Evolutionary conservation across 169 alveolate species (phyloP), one percentile per base, ranked within the genome.

Genomic region (Plasmodium knowlesi): DNA sequence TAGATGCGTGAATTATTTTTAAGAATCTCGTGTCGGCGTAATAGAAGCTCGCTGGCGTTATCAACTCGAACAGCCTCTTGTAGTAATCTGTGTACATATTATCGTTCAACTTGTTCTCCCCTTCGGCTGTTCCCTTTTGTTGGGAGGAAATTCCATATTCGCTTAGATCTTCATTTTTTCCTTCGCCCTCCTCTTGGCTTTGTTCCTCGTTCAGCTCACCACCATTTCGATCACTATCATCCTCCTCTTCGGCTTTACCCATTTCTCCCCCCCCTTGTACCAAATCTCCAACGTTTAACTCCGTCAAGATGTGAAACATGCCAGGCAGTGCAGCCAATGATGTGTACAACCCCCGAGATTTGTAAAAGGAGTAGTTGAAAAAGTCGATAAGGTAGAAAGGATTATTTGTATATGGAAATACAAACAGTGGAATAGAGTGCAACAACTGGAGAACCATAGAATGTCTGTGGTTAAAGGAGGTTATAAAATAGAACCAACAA

Each of bases 281-380:
- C 19, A 88, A 22, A 88, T 88, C n/a, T 16, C 95, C 95, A 8
- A 91, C 28, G 76, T 91, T 91, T 32, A 91, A 72, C 46, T 91
- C 85, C 41, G 95, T 91, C 50, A 91, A 46, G n/a, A 91, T 82
- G 57, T 91, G 34, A 70, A 91, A 91, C 22, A 91, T 91, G 28
- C 95, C 95, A 4, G 95, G 95, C 10, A 91, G 61, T 1, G 95
- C 89, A 9, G 95, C 91, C 34, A 91, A 54, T 14, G 95, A 91
- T n/a, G 84, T 46, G 84, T 91, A 91, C 41, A 91, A 34, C 8
- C 84, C 83, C 32, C 57, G 22, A 16, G 95, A 67, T 1, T 74
- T n/a, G 57, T 91, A 91, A 82, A 70, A 91, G 50, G 95, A 61
- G 25, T 57, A 81, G 83, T 91, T 91, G 61, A 91, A 91, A 82